Evolutionary conservation across 2,329 filamentous ascomycete species (phyloP).

Genomic region (Penicillium paneum): DNA sequence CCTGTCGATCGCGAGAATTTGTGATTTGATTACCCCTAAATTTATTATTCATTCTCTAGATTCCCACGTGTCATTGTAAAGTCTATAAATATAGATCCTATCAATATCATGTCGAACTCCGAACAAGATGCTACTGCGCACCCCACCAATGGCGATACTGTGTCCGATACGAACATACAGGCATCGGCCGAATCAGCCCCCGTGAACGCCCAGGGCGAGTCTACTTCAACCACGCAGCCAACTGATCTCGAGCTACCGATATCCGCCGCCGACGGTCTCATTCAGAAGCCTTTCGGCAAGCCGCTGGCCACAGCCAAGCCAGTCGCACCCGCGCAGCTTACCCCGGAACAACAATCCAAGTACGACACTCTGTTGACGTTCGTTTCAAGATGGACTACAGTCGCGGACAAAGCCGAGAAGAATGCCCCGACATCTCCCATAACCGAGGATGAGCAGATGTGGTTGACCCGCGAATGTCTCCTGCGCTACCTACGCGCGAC

Average conservation of each 20-base stretch:
- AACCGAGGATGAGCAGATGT: slow-evolving; percentile 77
- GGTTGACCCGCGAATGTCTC: slow-evolving; percentile 87
- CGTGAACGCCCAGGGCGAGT: slow-evolving; percentile 7
- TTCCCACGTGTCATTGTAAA: background rate
- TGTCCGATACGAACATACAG: slow-evolving; percentile 1
- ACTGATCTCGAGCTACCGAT: slow-evolving; percentile 34
- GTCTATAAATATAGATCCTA: background rate
- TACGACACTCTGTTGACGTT: slow-evolving; percentile 72
- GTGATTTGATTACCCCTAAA: background rate
- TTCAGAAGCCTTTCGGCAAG: slow-evolving; percentile 57
- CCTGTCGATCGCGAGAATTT: slow-evolving; percentile 9
- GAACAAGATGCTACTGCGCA: slow-evolving; percentile 6
- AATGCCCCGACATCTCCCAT: slow-evolving; percentile 60
- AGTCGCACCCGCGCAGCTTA: slow-evolving; percentile 58
- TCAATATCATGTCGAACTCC: slow-evolving; percentile 1
- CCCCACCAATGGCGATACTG: slow-evolving; percentile 13
- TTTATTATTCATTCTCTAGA: background rate
- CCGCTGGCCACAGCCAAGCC: slow-evolving; percentile 60
- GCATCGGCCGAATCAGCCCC: background rate
- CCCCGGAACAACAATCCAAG: slow-evolving; percentile 73
- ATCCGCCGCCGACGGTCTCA: slow-evolving; percentile 39
- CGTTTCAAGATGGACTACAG: slow-evolving; percentile 67
- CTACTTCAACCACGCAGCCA: slow-evolving; percentile 9
- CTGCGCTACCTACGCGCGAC: slow-evolving; percentile 89
- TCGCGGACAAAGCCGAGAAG: slow-evolving; percentile 63